Percentiles rank a stretch among this genome's conserved stretches.
Conservation (phyloP, 202 grass and related monocot genomes). For the Setaria italica region DNA sequence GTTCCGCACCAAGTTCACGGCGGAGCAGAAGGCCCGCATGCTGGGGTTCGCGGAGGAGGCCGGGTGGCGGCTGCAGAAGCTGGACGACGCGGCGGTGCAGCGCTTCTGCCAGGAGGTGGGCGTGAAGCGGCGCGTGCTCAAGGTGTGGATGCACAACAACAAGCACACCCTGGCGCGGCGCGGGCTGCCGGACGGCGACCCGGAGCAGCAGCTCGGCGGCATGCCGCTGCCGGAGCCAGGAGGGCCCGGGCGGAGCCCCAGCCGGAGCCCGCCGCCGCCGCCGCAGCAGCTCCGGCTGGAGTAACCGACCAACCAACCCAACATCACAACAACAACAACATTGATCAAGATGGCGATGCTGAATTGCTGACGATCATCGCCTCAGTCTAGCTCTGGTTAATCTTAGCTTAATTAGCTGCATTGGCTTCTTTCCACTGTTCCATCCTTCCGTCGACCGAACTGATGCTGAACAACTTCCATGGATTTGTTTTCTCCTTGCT, state of each 20-base stretch:
- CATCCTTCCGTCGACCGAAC: conserved; percentile 19
- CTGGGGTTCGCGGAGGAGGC: conserved; percentile 85
- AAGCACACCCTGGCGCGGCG: conserved; percentile 78
- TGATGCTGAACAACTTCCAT: conserved; percentile 36
- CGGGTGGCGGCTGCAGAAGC: conserved; percentile 85
- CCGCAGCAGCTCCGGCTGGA: conserved; percentile 52
- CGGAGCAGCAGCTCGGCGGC: background rate
- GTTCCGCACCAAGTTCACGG: conserved; percentile 93
- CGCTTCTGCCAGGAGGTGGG: conserved; percentile 95
- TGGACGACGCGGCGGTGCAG: conserved; percentile 80
- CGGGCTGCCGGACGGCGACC: conserved; percentile 35
- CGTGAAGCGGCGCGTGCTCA: conserved; percentile 88
- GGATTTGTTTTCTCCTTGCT: conserved; percentile 5
- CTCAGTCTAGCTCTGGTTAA: background rate
- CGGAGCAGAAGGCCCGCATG: conserved; percentile 94
- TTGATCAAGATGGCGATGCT: conserved; percentile 28
- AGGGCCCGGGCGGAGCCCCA: conserved; percentile 4
- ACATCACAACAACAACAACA: background rate
- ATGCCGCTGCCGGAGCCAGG: conserved; percentile 19
- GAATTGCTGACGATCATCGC: background rate
- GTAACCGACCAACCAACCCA: conserved; percentile 4
- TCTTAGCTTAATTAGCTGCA: conserved; percentile 49
- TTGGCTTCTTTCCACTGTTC: conserved; percentile 38
- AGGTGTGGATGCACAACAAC: conserved; percentile 99
- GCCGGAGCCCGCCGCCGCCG: conserved; percentile 35